phyloP scores from a whole-genome alignment of 495 filamentous ascomycete species.

The Cercophora samala region DNA sequence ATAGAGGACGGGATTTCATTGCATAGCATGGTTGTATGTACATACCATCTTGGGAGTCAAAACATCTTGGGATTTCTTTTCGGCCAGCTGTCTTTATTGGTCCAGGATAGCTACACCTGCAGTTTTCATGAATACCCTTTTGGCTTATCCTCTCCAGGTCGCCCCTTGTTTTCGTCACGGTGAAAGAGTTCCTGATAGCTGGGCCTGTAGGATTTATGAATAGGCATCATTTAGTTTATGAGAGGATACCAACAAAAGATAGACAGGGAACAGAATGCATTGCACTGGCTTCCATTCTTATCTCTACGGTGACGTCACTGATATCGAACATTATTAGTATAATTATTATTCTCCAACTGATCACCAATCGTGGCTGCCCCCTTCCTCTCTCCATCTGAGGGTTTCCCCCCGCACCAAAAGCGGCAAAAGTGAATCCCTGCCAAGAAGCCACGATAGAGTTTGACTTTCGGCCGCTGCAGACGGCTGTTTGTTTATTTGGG shows the following conservation, averaged over 20 bases:
- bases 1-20: neutral
- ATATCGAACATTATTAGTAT: neutral
- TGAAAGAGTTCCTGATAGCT: neutral
- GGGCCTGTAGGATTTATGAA: neutral
- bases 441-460: conserved; percentile 1
- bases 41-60: neutral
- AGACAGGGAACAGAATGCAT: neutral
- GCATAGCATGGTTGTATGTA: neutral
- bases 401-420: neutral
- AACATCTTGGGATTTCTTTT: neutral
- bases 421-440: neutral
- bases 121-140: neutral
- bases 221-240: neutral
- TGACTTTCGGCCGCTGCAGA: neutral
- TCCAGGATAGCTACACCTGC: neutral
- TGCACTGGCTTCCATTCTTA: too few relatives aligned
- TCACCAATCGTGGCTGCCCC: neutral
- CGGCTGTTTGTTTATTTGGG: neutral
- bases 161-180: neutral
- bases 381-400: too few relatives aligned
- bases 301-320: neutral
- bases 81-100: neutral
- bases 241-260: neutral
- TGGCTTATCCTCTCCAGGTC: neutral
- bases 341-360: neutral